Percentiles rank a stretch among this genome's conserved stretches.
Conservation (phyloP, 2,329 filamentous ascomycete species). For the Dissoconium aciculare region DNA sequence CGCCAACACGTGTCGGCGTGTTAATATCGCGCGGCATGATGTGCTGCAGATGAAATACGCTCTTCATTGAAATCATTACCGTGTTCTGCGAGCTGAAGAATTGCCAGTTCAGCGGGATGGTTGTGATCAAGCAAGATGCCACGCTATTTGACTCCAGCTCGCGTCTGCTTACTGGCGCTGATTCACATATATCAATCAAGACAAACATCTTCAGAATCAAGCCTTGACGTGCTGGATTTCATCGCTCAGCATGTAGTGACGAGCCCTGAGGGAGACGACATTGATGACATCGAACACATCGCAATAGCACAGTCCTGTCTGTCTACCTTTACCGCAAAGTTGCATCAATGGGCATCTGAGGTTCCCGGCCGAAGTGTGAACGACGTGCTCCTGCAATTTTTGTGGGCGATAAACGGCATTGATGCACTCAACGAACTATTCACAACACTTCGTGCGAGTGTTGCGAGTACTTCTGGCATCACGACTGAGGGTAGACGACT, state of each 20-base stretch:
- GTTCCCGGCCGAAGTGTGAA: constrained; percentile 70
- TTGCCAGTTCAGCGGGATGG: too few species aligned
- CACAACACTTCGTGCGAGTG: constrained; percentile 2
- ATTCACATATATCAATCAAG: constrained; percentile 53
- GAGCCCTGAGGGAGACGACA: constrained; percentile 7
- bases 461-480: constrained; percentile 24
- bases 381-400: constrained; percentile 63
- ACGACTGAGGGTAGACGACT: constrained; percentile 35
- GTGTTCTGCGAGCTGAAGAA: too few species aligned
- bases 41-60: too few species aligned
- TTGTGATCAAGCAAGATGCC: constrained; percentile 46
- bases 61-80: too few species aligned
- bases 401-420: constrained; percentile 75
- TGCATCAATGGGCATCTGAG: constrained; percentile 18
- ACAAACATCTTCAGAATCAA: constrained; percentile 12
- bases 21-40: too few species aligned
- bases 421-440: constrained; percentile 54
- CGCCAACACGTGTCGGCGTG: not conserved
- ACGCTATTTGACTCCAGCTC: constrained; percentile 76
- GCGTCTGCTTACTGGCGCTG: constrained; percentile 67
- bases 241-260: constrained; percentile 49
- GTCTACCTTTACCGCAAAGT: constrained; percentile 9
- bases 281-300: constrained; percentile 8
- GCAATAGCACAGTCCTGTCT: constrained; percentile 9
- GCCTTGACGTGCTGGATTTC: constrained; percentile 64